Evolutionary conservation across 345 rosid genomes (phyloP).

Genomic region (Bretschneidera sinensis): DNA sequence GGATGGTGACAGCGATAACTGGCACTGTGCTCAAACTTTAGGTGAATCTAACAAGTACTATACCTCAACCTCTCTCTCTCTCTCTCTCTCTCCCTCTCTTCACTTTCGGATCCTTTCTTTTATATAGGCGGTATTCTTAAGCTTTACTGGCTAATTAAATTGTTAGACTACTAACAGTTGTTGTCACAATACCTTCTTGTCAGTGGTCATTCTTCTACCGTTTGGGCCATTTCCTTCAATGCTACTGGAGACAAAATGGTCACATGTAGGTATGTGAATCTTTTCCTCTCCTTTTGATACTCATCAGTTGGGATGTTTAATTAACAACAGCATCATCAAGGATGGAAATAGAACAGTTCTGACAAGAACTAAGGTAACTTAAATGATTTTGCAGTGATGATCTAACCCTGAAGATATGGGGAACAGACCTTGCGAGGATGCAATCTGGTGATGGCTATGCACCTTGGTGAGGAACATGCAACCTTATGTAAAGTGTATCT

Average conservation of each 20-base stretch:
- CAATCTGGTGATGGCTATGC: conserved; percentile 61
- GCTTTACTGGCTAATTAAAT: conserved; percentile 7
- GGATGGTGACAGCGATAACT: conserved; percentile 60
- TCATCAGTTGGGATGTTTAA: conserved; percentile 4
- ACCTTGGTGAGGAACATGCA: conserved; percentile 63
- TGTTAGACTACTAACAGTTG: conserved; percentile 5
- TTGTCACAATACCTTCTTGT: conserved; percentile 16
- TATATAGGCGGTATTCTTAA: conserved; percentile 8
- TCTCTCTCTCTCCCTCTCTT: not conserved
- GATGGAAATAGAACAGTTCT: not conserved
- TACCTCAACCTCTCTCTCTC: conserved; percentile 13
- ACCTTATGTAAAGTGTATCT: conserved; percentile 16
- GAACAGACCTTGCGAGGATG: conserved; percentile 45
- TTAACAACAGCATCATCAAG: not conserved
- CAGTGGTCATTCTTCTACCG: conserved; percentile 92
- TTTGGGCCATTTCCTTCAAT: conserved; percentile 83
- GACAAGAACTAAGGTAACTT: conserved; percentile 12
- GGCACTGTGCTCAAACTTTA: conserved; percentile 74
- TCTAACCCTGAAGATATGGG: conserved; percentile 91
- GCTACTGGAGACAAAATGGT: conserved; percentile 85
- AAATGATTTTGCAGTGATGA: conserved; percentile 72
- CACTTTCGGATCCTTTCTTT: conserved; percentile 7
- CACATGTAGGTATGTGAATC: conserved; percentile 67
- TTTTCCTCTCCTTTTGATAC: conserved; percentile 1
- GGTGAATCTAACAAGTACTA: conserved; percentile 68